A percentile compares a stretch with the other conserved stretches of the same genome.
phyloP scores from a whole-genome alignment of 192 early-diverging fungal species.

The Funneliformis mosseae region DNA sequence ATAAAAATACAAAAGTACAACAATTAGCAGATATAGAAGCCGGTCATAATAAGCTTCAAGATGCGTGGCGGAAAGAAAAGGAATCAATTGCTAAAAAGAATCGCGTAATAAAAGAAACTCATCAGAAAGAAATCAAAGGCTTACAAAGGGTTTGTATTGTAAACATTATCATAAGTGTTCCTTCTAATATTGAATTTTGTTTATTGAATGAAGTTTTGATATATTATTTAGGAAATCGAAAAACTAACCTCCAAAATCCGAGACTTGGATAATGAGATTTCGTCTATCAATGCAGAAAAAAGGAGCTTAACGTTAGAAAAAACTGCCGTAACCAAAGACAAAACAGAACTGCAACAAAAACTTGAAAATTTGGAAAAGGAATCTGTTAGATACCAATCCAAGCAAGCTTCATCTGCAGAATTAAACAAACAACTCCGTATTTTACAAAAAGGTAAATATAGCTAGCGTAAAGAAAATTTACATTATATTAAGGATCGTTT shows the following conservation, averaged over 20 bases:
- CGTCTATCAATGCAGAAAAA: constrained; percentile 10
- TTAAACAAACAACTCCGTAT: constrained; percentile 15
- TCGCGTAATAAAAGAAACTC: constrained; percentile 1
- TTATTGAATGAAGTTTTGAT: not conserved
- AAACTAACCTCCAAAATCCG: constrained; percentile 15
- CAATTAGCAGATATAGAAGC: not conserved
- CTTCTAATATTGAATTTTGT: not conserved
- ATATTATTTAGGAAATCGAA: constrained; percentile 28
- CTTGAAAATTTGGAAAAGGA: constrained; percentile 32
- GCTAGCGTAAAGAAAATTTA: not conserved
- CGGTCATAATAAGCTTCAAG: not conserved
- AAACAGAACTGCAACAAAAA: constrained; percentile 16
- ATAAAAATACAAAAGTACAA: constrained; percentile 6
- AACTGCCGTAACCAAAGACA: constrained; percentile 16
- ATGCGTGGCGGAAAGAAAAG: constrained; percentile 1
- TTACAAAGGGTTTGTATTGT: not conserved
- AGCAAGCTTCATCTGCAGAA: constrained; percentile 7
- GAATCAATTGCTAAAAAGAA: constrained; percentile 11
- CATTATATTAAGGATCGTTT: not conserved
- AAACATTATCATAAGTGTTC: not conserved
- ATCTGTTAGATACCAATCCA: not conserved
- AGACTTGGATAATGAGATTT: constrained; percentile 15
- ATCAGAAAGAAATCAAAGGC: constrained; percentile 23
- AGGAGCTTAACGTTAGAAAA: constrained; percentile 28
- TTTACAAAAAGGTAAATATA: constrained; percentile 26